phyloP scores from a whole-genome alignment of 2,329 filamentous ascomycete genomes.

The Cadophora sp. region DNA sequence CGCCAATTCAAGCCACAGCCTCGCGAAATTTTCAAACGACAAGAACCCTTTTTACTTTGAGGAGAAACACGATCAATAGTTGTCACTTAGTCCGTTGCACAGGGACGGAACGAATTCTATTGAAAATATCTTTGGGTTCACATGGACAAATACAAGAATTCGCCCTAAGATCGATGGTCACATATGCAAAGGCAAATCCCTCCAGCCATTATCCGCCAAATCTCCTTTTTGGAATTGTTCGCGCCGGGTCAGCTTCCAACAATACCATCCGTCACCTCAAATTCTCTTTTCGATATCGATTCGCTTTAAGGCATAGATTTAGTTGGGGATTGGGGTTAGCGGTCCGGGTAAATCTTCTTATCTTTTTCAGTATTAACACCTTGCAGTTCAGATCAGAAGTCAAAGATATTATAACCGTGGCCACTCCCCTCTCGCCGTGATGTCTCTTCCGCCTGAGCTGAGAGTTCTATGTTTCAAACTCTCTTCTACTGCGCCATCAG shows the following conservation, averaged over 20 bases:
- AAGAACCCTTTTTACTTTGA: background rate
- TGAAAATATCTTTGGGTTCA: background rate
- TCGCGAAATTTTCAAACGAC: conserved; percentile 10
- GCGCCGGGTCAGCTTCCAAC: background rate
- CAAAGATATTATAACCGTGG: background rate
- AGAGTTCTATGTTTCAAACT: conserved; percentile 72
- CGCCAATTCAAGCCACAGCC: conserved; percentile 4
- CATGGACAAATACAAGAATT: background rate
- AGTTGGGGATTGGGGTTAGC: conserved; percentile 1
- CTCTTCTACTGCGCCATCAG: conserved; percentile 71
- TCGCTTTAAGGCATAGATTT: background rate
- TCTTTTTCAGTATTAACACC: background rate
- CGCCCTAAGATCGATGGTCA: background rate
- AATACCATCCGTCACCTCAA: background rate
- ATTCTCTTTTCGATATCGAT: background rate
- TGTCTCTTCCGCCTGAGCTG: conserved; percentile 60
- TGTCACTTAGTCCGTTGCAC: background rate
- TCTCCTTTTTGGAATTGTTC: background rate
- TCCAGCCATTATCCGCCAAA: background rate
- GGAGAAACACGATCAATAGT: background rate
- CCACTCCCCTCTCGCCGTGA: conserved; percentile 20
- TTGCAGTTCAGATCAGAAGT: background rate
- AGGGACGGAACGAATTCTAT: background rate
- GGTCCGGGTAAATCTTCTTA: background rate
- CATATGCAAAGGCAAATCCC: background rate